Base-by-base conservation (phyloP, 1,139 yeast genomes). In the Saccharomyces hybrid region DNA sequence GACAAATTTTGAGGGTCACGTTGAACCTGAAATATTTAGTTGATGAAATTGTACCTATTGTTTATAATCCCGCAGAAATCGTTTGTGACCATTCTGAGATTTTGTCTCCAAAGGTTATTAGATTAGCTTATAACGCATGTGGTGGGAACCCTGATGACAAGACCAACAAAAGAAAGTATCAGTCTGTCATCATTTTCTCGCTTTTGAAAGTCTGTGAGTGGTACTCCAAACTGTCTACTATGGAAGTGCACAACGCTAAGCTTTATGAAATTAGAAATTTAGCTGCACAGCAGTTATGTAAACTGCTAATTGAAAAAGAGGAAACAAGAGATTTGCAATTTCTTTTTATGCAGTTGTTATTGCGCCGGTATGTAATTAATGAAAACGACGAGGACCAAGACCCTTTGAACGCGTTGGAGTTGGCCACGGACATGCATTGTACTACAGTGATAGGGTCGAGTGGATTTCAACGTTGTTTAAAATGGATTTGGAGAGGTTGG, bases 401-500 rank as follows among this genome's bases (percentile, higher is more conserved):
- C 5, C 91, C 96, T 0, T 73, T 77, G 16, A 85, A 82, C 69
- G 95, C 90, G 0, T 73, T 89, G 61, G 97, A 89, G 66, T 69
- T 88, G 65, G 96, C 96, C 0, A 91, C 88, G 28, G 96, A 89
- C 67, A 81, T 84, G 80, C 96, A 89, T 64, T 82, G 88, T 9
- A 85, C 93, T 13, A 77, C 79, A 20, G 84, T 88, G 20, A 87
- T 89, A 63, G 83, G 89, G 0, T 81, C 95, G 0, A 73, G 86
- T 3, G 96, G 96, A 0, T 89, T 82, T 69, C 96, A 89, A 70
- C 74, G 96, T 56, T 88, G 96, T 73, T 80, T 88, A 65, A 83
- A 84, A 62, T 89, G 96, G 96, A 71, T 89, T 53, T 89, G 97
- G 97, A 75, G 91, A 57, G 97, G 97, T 23, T 88, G 96, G 96